Evolutionary conservation across 1,284 basidiomycete genomes (phyloP), one percentile per base, ranked within the genome.

Genomic region (Meira nashicola): DNA sequence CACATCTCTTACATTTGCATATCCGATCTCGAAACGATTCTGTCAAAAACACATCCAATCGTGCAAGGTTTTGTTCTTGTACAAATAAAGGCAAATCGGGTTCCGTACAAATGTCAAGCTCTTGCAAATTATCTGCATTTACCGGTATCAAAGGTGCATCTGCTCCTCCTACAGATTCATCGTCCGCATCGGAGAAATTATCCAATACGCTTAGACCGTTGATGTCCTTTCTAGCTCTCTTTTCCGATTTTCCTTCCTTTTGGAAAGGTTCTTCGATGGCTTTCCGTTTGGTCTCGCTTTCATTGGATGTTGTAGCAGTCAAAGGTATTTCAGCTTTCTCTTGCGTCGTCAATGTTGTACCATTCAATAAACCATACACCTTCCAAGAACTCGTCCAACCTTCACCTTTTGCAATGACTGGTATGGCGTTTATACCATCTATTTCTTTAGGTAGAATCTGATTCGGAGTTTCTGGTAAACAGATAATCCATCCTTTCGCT

Each of bases 1-100:
- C 37, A 39, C 75, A 77, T 73, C 65, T 39, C 5, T 54, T 12
- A 58, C 80, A 80, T 5, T 74, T 66, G 61, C 80, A 80, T 57
- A 79, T 74, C 2, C 72, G 57, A 12, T 65, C 59, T 33, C 76
- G 74, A 64, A 76, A 80, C 3, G 41, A 47, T 19, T 59, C 58
- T 23, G 39, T 47, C n/a, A 59, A 52, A 43, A 57, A 59, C 9
- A 59, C 28, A 44, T 59, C 58, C 25, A 59, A 39, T 11, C 58
- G 55, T 7, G 7, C 28, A 21, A 23, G 7, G 3, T 48, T 48
- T 15, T n/a, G 7, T 21, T 48, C 46, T 48, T 12, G 12, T 5
- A 23, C 46, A 25, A 48, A 48, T 12, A 48, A 23, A 21, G 46
- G 46, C 5, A 23, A 4, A 5, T 17, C 25, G 2, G 17, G 17